phyloP scores from a whole-genome alignment of 306 rosid genomes.

The Gastrolobium villosum region DNA sequence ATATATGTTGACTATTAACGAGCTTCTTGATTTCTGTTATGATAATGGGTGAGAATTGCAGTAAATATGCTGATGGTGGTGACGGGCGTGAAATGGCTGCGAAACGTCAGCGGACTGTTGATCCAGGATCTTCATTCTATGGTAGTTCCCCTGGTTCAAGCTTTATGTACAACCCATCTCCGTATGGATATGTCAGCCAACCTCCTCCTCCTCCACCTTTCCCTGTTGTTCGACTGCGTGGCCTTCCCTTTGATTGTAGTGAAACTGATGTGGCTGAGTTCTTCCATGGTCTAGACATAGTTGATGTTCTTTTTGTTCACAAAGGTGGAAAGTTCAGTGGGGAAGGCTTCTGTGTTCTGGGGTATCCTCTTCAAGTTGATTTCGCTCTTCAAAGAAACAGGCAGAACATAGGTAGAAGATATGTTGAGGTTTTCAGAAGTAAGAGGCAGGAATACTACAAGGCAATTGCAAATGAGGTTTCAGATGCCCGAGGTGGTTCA shows the following conservation, averaged over 20 bases:
- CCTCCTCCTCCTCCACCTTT: slow-evolving; percentile 91
- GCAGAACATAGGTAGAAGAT: slow-evolving; percentile 92
- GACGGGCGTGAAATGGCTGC: slow-evolving; percentile 97
- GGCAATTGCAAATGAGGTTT: slow-evolving; percentile 87
- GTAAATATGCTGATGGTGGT: slow-evolving; percentile 72
- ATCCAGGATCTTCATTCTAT: slow-evolving; percentile 84
- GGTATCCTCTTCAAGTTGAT: slow-evolving; percentile 94
- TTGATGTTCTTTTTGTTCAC: slow-evolving; percentile 91
- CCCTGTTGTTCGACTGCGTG: slow-evolving; percentile 90
- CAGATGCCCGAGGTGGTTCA: slow-evolving; percentile 75
- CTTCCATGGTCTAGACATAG: slow-evolving; percentile 91
- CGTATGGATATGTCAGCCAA: slow-evolving; percentile 82
- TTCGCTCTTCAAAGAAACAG: slow-evolving; percentile 91
- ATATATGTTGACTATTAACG: slow-evolving; percentile 36
- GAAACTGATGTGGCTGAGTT: slow-evolving; percentile 94
- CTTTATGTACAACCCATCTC: slow-evolving; percentile 80
- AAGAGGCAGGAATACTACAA: slow-evolving; percentile 97
- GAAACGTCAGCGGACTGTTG: slow-evolving; percentile 87
- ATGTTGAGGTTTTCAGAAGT: slow-evolving; percentile 93
- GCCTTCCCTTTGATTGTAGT: slow-evolving; percentile 91
- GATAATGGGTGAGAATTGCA: slow-evolving; percentile 47
- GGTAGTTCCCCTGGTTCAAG: slow-evolving; percentile 81
- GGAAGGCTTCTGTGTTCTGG: slow-evolving; percentile 92
- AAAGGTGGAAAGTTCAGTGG: slow-evolving; percentile 85
- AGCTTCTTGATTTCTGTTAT: slow-evolving; percentile 41